Percentiles rank a stretch among this genome's conserved stretches.
These are phyloP conservation scores for Solanum hybrid DNA, from an alignment of 305 asterid genomes.

Conservation along the genomic window DNA sequence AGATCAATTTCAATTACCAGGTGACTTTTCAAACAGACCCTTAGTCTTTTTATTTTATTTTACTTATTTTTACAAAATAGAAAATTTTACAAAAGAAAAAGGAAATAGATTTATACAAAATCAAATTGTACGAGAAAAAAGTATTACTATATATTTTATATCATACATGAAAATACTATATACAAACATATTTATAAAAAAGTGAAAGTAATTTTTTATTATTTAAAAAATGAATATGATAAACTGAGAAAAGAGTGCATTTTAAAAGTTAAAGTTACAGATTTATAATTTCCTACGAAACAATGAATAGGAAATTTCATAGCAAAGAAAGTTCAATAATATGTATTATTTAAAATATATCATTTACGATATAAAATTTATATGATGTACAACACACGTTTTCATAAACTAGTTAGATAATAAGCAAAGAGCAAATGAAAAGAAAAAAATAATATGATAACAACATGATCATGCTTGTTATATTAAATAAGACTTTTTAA, in stretches of 20 bases:
- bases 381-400: too few relatives aligned
- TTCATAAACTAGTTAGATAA: too few relatives aligned
- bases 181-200: not conserved
- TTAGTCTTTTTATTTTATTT: too few relatives aligned
- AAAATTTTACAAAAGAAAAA: too few relatives aligned
- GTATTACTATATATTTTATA: too few relatives aligned
- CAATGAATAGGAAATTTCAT: not conserved
- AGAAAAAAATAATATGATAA: too few relatives aligned
- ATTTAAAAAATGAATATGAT: too few relatives aligned
- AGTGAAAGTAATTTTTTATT: not conserved
- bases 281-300: not conserved
- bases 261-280: not conserved
- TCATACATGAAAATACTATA: not conserved
- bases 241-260: not conserved
- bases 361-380: too few relatives aligned
- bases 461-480: not conserved
- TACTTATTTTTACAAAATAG: not conserved
- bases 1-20: not conserved
- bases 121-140: not conserved
- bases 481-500: not conserved
- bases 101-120: not conserved
- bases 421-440: too few relatives aligned
- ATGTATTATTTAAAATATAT: not conserved
- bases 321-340: not conserved
- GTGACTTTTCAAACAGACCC: not conserved